Conservation (phyloP, 192 early-diverging fungal genomes). For the Entomortierella lignicola region DNA sequence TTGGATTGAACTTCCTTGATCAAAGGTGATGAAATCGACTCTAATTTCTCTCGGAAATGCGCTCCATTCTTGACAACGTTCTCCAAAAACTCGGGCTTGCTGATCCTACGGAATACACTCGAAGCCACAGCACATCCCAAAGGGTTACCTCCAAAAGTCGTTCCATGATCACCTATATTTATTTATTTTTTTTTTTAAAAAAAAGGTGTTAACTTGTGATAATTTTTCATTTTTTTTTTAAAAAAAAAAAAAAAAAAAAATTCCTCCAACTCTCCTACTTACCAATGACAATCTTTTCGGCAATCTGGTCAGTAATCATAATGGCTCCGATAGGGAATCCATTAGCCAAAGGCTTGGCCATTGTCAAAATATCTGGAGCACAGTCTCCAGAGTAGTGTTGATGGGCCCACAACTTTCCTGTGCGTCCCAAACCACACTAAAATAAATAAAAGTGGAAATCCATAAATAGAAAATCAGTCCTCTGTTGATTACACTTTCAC, state of each 20-base stretch:
- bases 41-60: conserved; percentile 67
- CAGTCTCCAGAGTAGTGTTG: conserved; percentile 72
- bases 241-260: not conserved
- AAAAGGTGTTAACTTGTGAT: too few relatives aligned
- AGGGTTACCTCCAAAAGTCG: conserved; percentile 97
- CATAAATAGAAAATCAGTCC: not conserved
- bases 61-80: conserved; percentile 74
- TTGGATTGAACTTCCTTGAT: conserved; percentile 85
- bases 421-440: conserved; percentile 90
- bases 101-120: conserved; percentile 78
- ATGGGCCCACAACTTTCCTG: conserved; percentile 91
- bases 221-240: too few relatives aligned
- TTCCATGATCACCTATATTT: conserved; percentile 90
- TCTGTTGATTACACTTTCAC: not conserved
- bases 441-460: not conserved
- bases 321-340: conserved; percentile 97
- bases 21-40: conserved; percentile 60
- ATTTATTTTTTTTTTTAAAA: too few relatives aligned
- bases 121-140: conserved; percentile 89
- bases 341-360: conserved; percentile 98
- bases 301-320: conserved; percentile 80
- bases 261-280: conserved; percentile 7
- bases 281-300: conserved; percentile 82
- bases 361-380: conserved; percentile 91
- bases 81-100: conserved; percentile 75